A percentile compares a stretch with the other conserved stretches of the same genome.
These are phyloP conservation scores for Teunomyces panamensis DNA, from an alignment of 805 yeast species.

Conservation along the genomic window DNA sequence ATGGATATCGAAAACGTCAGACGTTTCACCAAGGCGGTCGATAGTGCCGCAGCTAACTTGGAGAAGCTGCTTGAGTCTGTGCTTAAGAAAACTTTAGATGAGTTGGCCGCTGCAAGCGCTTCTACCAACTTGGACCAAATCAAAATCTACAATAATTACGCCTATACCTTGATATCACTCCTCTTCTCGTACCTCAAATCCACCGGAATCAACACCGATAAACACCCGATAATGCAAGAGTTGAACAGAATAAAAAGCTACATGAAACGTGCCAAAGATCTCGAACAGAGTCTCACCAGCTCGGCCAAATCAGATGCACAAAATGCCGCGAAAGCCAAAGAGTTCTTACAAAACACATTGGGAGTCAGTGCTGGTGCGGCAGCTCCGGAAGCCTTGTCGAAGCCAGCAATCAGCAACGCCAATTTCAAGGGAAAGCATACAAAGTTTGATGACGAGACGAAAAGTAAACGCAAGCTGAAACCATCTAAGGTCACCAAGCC, in stretches of 20 bases:
- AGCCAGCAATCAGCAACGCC: conserved; percentile 52
- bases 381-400: conserved; percentile 20
- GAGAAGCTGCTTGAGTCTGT: conserved; percentile 34
- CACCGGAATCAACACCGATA: conserved; percentile 52
- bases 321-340: conserved; percentile 39
- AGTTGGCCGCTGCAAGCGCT: conserved; percentile 23
- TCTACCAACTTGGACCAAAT: conserved; percentile 25
- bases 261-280: conserved; percentile 54
- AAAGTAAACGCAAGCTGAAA: not conserved
- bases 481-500: conserved; percentile 1
- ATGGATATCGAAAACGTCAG: conserved; percentile 50
- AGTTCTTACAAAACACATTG: conserved; percentile 45
- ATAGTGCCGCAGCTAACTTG: conserved; percentile 34
- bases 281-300: conserved; percentile 22
- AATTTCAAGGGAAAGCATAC: conserved; percentile 57
- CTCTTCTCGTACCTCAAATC: conserved; percentile 59
- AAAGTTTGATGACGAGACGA: conserved; percentile 34
- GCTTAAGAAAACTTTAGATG: conserved; percentile 39
- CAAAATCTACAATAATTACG: conserved; percentile 34
- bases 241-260: conserved; percentile 64
- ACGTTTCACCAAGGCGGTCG: conserved; percentile 36
- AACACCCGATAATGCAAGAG: conserved; percentile 66
- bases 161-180: conserved; percentile 55
- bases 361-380: conserved; percentile 31
- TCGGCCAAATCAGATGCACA: conserved; percentile 18